phyloP scores from a whole-genome alignment of 768 basidiomycete species.

The Leccinum subtestaceum region DNA sequence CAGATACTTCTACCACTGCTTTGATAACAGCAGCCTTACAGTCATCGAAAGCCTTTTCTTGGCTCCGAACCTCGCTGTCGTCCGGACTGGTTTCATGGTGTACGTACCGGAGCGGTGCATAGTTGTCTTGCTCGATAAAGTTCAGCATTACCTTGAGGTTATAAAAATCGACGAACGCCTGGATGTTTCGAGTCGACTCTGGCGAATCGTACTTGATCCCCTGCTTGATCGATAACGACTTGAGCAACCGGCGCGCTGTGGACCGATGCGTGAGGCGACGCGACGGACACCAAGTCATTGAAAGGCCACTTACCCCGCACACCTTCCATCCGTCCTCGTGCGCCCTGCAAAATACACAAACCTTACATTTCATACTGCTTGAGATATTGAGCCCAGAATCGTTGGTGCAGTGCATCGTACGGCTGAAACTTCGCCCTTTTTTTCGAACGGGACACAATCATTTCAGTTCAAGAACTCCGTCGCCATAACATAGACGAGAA shows the following conservation, averaged over 20 bases:
- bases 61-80: slow-evolving; percentile 49
- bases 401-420: slow-evolving; percentile 85
- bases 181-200: slow-evolving; percentile 78
- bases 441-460: background rate
- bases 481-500: background rate
- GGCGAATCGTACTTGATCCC: slow-evolving; percentile 85
- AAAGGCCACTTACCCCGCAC: slow-evolving; percentile 54
- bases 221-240: slow-evolving; percentile 89
- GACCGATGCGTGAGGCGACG: slow-evolving; percentile 38
- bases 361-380: slow-evolving; percentile 90
- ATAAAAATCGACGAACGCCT: slow-evolving; percentile 59
- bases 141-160: slow-evolving; percentile 72
- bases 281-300: background rate
- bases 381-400: slow-evolving; percentile 88
- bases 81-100: slow-evolving; percentile 33
- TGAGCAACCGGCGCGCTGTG: slow-evolving; percentile 60
- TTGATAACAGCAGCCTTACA: slow-evolving; percentile 88
- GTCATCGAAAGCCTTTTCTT: slow-evolving; percentile 71
- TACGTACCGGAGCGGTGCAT: slow-evolving; percentile 62
- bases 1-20: slow-evolving; percentile 80
- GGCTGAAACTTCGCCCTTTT: slow-evolving; percentile 90
- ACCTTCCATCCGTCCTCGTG: slow-evolving; percentile 89
- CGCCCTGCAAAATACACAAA: slow-evolving; percentile 31
- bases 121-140: slow-evolving; percentile 72
- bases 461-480: slow-evolving; percentile 15